Base-by-base conservation (phyloP, 768 basidiomycete species). In the Rhizopogon vulgaris region DNA sequence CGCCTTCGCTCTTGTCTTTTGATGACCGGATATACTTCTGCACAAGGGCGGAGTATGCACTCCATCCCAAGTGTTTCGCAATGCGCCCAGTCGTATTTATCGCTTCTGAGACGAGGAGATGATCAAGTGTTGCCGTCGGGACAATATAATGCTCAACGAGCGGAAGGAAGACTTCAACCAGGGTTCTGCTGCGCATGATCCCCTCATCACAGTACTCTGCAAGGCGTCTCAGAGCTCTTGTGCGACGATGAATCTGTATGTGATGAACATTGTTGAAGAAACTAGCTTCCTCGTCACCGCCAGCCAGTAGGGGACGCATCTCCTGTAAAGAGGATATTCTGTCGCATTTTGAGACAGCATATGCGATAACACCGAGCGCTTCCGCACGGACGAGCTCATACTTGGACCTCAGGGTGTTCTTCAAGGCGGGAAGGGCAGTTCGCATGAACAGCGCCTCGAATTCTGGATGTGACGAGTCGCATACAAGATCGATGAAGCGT, bases 231-330 rank as follows among this genome's bases (percentile, higher is more conserved):
- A 96, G 74, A 3, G 95, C 94, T 53, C 95, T 73, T 1, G 85
- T 83, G 22, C 95, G 84, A 56, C 94, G 83, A 66, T 97, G 94
- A 3, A 87, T 71, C 69, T 99, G 96, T 40, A 98, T 81, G 63
- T 99, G 96, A 49, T 87, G 81, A 43, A 97, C 83, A 67, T 99
- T 99, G 74, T 85, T 86, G 79, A 99, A 98, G 72, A 98, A 94
- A 63, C 87, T 94, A 30, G 92, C 93, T 67, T 99, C 95, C 45
- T 89, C 85, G 63, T 98, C 94, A 1, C 91, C 94, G 15, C 77
- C 82, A 7, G 89, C 90, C 30, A 97, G 77, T 6, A 98, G 70
- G 10, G 83, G 76, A 22, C 73, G 80, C 83, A 98, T 84, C 63
- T 97, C 94, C 46, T 82, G 82, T 25, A 97, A 68, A 2, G 78